These are phyloP conservation scores for Chalara sp. DNA, from an alignment of 2,329 filamentous ascomycete species.

Conservation along the genomic window DNA sequence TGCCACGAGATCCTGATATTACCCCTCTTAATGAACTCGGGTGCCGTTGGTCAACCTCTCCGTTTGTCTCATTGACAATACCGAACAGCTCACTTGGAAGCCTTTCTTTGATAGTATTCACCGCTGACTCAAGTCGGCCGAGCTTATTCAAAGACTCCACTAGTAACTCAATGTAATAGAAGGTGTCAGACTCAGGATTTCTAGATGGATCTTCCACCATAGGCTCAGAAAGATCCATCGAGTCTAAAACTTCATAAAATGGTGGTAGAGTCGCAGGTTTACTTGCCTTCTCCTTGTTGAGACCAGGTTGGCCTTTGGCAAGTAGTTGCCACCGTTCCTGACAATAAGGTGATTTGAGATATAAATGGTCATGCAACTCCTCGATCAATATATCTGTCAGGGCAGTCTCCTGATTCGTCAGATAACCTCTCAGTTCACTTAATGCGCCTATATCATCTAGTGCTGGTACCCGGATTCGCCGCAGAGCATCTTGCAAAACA, in stretches of 20 bases:
- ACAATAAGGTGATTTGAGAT: conserved; percentile 95
- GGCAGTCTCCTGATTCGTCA: conserved; percentile 86
- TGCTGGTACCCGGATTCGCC: conserved; percentile 78
- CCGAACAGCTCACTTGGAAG: conserved; percentile 89
- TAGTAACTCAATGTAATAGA: conserved; percentile 82
- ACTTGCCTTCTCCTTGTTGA: conserved; percentile 35
- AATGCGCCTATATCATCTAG: conserved; percentile 88
- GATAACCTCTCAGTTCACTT: conserved; percentile 77
- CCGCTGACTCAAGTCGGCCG: conserved; percentile 74
- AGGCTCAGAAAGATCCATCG: conserved; percentile 51
- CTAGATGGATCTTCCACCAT: conserved; percentile 82
- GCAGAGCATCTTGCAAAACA: conserved; percentile 78
- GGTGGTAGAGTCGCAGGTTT: conserved; percentile 37
- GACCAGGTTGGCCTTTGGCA: conserved; percentile 55
- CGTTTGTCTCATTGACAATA: conserved; percentile 91
- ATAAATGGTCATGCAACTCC: conserved; percentile 93
- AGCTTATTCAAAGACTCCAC: conserved; percentile 88
- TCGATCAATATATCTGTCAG: conserved; percentile 95
- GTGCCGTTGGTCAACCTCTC: conserved; percentile 87
- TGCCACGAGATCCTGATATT: conserved; percentile 42
- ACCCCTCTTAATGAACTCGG: conserved; percentile 66
- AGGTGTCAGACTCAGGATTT: conserved; percentile 93
- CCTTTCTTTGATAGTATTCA: conserved; percentile 87
- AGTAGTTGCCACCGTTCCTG: conserved; percentile 91
- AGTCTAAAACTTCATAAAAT: conserved; percentile 53